phyloP scores from a whole-genome alignment of 140 eudicot species.

The Oenanthe javanica region DNA sequence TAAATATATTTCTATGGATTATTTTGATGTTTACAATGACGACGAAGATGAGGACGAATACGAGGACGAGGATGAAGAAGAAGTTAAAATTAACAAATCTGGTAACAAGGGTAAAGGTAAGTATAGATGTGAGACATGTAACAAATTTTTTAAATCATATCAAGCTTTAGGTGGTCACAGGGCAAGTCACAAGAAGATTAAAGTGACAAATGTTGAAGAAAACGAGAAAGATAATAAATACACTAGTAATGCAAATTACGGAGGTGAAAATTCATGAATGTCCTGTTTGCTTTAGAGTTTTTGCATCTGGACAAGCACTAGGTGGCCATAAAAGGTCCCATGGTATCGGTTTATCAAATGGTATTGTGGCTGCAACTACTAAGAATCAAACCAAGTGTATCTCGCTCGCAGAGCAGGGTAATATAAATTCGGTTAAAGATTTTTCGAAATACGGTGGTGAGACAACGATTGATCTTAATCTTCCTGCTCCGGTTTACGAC shows the following conservation, averaged over 20 bases:
- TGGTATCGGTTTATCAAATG: slow-evolving; percentile 19
- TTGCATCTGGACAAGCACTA: slow-evolving; percentile 85
- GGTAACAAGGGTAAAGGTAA: slow-evolving; percentile 23
- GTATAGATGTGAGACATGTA: slow-evolving; percentile 67
- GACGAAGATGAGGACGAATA: slow-evolving; percentile 17
- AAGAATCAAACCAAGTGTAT: background rate
- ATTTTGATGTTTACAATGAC: background rate
- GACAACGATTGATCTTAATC: slow-evolving; percentile 60
- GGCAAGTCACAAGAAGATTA: slow-evolving; percentile 78
- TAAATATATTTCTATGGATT: slow-evolving; percentile 10
- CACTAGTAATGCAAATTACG: background rate
- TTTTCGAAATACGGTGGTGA: slow-evolving; percentile 8
- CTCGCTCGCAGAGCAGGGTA: background rate
- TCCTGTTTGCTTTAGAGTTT: slow-evolving; percentile 67
- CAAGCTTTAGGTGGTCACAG: slow-evolving; percentile 94
- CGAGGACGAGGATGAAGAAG: background rate
- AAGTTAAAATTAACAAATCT: slow-evolving; percentile 19
- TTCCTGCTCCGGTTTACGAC: slow-evolving; percentile 67
- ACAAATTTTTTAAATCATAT: slow-evolving; percentile 58
- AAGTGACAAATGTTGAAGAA: slow-evolving; percentile 7
- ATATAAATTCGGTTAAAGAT: background rate
- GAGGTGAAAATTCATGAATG: slow-evolving; percentile 63
- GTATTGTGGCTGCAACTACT: background rate
- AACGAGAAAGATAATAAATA: background rate
- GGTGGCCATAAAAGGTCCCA: slow-evolving; percentile 96